These are phyloP conservation scores for Rhodosporidiobolus odoratus DNA, from an alignment of 768 basidiomycete species.

Conservation along the genomic window DNA sequence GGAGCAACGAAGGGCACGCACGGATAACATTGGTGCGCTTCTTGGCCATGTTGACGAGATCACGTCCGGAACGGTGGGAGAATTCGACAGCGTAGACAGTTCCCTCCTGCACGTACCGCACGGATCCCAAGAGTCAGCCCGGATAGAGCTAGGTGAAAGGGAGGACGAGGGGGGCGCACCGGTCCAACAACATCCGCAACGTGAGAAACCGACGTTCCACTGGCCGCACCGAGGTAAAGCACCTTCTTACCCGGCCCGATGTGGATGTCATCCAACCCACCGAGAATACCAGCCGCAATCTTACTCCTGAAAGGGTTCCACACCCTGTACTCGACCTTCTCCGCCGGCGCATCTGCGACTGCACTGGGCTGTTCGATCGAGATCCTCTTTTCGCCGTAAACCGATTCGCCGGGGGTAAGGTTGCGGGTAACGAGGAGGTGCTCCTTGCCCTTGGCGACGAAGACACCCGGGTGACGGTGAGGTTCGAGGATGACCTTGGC, in stretches of 20 bases:
- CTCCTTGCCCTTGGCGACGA: constrained; percentile 93
- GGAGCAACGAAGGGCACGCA: constrained; percentile 50
- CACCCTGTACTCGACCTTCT: constrained; percentile 92
- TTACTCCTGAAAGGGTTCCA: constrained; percentile 99
- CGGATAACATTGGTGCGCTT: constrained; percentile 98
- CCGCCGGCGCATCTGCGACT: constrained; percentile 48
- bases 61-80: constrained; percentile 90
- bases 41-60: constrained; percentile 98
- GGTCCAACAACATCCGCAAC: constrained; percentile 98
- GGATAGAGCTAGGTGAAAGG: constrained; percentile 10
- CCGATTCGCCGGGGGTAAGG: constrained; percentile 91
- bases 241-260: constrained; percentile 93
- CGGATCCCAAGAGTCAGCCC: not conserved
- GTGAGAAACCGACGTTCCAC: constrained; percentile 96
- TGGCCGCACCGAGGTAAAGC: constrained; percentile 93
- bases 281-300: constrained; percentile 90
- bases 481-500: constrained; percentile 88
- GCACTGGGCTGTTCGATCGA: constrained; percentile 61
- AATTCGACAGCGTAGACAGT: constrained; percentile 98
- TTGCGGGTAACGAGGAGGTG: constrained; percentile 96
- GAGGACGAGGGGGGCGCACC: constrained; percentile 51
- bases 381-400: constrained; percentile 98
- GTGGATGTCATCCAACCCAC: constrained; percentile 87
- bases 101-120: constrained; percentile 61
- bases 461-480: constrained; percentile 88